phyloP scores from a whole-genome alignment of 2,329 filamentous ascomycete genomes.

The Epichloe sp. region DNA sequence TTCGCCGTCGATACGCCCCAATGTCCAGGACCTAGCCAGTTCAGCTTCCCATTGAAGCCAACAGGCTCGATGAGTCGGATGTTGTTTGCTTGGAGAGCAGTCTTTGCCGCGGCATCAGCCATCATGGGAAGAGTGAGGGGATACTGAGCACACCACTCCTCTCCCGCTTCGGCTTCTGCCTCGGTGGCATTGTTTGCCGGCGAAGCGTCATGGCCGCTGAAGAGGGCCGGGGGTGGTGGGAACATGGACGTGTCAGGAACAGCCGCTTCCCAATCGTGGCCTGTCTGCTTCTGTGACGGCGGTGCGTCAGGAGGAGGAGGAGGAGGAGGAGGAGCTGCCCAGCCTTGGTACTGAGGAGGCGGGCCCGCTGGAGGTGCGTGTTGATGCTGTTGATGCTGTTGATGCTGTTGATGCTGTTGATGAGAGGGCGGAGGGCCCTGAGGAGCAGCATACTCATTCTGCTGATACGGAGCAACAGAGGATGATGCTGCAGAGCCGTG shows the following conservation, averaged over 20 bases:
- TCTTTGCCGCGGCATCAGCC: constrained; percentile 31
- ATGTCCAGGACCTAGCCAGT: constrained; percentile 32
- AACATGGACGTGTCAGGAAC: constrained; percentile 62
- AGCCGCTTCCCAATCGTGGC: constrained; percentile 58
- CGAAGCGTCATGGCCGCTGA: constrained; percentile 48
- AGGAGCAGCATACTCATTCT: constrained; percentile 9
- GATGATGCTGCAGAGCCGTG: constrained; percentile 3
- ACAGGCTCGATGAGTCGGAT: constrained; percentile 40
- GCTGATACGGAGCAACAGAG: constrained; percentile 10
- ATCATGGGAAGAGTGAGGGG: constrained; percentile 44
- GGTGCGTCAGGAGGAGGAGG: constrained; percentile 25
- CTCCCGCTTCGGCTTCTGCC: constrained; percentile 49
- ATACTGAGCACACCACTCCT: constrained; percentile 50
- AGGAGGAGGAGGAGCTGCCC: constrained; percentile 26
- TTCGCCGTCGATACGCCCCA: constrained; percentile 34
- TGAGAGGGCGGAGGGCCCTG: constrained; percentile 20
- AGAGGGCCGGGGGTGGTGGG: constrained; percentile 58
- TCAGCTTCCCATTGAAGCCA: constrained; percentile 33
- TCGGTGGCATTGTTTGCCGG: constrained; percentile 56
- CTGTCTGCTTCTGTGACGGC: constrained; percentile 13
- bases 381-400: constrained; percentile 1
- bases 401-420: constrained; percentile 5
- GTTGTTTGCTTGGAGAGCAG: constrained; percentile 36
- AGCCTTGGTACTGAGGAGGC: constrained; percentile 13
- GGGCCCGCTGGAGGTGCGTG: constrained; percentile 19